Conservation (phyloP, 768 basidiomycete genomes). For the Leucocoprinus leucothites region DNA sequence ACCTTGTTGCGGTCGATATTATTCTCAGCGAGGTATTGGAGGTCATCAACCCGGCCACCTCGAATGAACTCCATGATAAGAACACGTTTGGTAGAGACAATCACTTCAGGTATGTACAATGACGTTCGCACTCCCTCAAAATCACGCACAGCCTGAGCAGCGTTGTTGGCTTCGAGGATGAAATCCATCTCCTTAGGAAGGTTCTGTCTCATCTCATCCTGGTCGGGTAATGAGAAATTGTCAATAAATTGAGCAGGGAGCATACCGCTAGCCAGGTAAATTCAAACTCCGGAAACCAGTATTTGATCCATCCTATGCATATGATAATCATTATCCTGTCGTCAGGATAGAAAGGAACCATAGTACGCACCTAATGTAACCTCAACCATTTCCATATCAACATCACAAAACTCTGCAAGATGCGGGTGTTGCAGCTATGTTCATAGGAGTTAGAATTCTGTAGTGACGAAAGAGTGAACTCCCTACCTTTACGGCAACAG, state of each 20-base stretch:
- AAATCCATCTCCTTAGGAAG: conserved; percentile 96
- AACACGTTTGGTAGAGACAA: conserved; percentile 78
- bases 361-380: conserved; percentile 54
- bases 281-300: conserved; percentile 94
- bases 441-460: neutral
- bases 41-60: conserved; percentile 86
- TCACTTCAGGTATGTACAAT: conserved; percentile 83
- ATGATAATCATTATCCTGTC: neutral
- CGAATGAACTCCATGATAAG: conserved; percentile 94
- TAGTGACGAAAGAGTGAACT: neutral
- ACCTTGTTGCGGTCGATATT: conserved; percentile 94
- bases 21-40: conserved; percentile 75
- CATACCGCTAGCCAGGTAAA: conserved; percentile 84
- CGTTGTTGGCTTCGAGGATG: conserved; percentile 83
- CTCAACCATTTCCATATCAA: conserved; percentile 88
- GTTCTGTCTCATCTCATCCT: conserved; percentile 93
- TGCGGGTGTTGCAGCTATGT: conserved; percentile 85
- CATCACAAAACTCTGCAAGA: conserved; percentile 85
- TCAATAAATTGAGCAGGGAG: conserved; percentile 13
- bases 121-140: conserved; percentile 73
- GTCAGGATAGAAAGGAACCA: neutral
- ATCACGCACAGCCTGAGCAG: conserved; percentile 63
- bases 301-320: conserved; percentile 73
- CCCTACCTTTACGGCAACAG: conserved; percentile 82
- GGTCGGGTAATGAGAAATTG: conserved; percentile 29